Evolutionary conservation across 2,329 filamentous ascomycete genomes (phyloP), one percentile per base, ranked within the genome.

Genomic region (Knoxdaviesia proteae): DNA sequence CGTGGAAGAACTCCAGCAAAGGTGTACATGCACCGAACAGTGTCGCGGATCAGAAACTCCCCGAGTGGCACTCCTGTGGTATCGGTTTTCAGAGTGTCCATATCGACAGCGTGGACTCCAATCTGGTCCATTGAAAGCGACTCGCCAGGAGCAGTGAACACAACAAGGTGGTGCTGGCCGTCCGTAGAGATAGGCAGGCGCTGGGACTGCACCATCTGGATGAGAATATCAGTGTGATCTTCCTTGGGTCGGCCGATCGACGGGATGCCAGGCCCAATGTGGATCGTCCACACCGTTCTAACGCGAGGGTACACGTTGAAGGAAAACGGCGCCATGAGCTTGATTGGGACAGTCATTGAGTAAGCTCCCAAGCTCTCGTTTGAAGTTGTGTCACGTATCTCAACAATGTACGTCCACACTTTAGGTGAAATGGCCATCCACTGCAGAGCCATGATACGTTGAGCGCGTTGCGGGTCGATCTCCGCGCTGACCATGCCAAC

Each of bases 201-300:
- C 51, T 74, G 61, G 0, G 57, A 54, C 48, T 63, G 71, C 9
- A 33, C 32, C n/a, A 39, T 20, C 20, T 34, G 31, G 8, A 45
- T 29, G 6, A 45, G 54, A 3, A 57, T 54, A 1, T 56, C 54
- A 0, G 66, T 67, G 43, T 72, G 63, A 43, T 71, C 67, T 3
- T 39, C 36, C 37, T 36, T 30, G 5, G 32, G n/a, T 29, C 7
- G 20, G 10, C 11, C 20, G 30, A 35, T 10, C 1, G 8, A 36
- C 0, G 30, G 42, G 7, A 43, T 42, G 35, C 44, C 20, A 4
- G 38, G 36, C 8, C 51, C 51, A 30, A 61, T 53, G 32, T 56
- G 51, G 3, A 67, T 47, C 1, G 44, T 55, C 61, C 63, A 69
- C 0, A 52, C 50, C 1, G 52, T 53, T 0, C 48, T 42, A 3